Percentiles rank a stretch among this genome's conserved stretches.
phyloP scores from a whole-genome alignment of 2,329 filamentous ascomycete species.

The Aspergillus sp. region DNA sequence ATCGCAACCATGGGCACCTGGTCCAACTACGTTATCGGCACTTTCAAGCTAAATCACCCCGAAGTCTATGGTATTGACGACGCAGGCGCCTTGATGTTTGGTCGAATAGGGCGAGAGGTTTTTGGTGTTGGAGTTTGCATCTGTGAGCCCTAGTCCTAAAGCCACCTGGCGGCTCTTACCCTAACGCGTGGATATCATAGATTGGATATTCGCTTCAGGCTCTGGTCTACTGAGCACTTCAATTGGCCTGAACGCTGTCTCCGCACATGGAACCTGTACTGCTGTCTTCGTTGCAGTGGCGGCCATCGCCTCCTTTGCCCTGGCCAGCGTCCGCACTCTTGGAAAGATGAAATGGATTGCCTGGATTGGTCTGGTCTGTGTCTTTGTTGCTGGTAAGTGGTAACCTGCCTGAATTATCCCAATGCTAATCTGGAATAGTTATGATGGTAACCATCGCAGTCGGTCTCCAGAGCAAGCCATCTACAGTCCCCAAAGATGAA shows the following conservation, averaged over 20 bases:
- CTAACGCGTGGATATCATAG: conserved; percentile 3
- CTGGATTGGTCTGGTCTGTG: conserved; percentile 28
- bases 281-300: conserved; percentile 23
- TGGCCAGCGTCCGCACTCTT: conserved; percentile 35
- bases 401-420: fast-evolving
- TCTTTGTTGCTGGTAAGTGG: conserved; percentile 12
- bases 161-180: too few relatives aligned
- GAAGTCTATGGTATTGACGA: conserved; percentile 60
- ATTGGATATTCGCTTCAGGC: conserved; percentile 40
- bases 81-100: conserved; percentile 55
- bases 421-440: conserved; percentile 1
- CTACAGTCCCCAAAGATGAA: conserved; percentile 29
- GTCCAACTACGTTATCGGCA: conserved; percentile 49
- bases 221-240: conserved; percentile 43
- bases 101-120: conserved; percentile 52
- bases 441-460: conserved; percentile 25
- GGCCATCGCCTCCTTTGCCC: conserved; percentile 16
- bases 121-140: conserved; percentile 29
- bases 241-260: conserved; percentile 41
- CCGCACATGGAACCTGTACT: conserved; percentile 32
- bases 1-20: conserved; percentile 49
- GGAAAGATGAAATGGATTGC: conserved; percentile 32
- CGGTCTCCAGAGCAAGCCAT: conserved; percentile 34
- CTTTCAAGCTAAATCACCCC: conserved; percentile 55
- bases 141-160: conserved; percentile 8